Evolutionary conservation across 352 stramenopile species (phyloP), one percentile per base, ranked within the genome.

Genomic region (Aphanomyces astaci): DNA sequence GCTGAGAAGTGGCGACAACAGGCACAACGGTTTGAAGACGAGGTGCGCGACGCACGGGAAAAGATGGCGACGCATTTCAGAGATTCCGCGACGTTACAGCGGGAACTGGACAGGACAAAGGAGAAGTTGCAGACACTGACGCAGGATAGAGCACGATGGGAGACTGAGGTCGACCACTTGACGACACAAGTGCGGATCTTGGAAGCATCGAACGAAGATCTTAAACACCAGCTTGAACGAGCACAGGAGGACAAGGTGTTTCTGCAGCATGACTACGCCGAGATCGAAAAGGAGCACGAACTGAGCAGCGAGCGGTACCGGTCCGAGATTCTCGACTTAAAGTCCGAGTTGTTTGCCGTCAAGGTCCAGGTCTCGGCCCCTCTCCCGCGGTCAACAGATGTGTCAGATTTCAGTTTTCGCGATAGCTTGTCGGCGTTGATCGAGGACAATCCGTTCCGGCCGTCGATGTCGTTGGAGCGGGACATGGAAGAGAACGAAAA

Each of bases 191-290:
- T 94, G 63, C 86, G 86, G 63, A 86, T 94, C 17, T 68, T 94
- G 45, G 78, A 89, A 66, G 86, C 86, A 25, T 92, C 86, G 0
- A 85, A 92, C 46, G 78, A 76, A 9, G 86, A 94, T 71, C 60
- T 94, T 55, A 74, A 75, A 13, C 84, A 94, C 77, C 86, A 89
- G 51, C 84, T 94, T 74, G 86, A 94, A 74, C 81, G 84, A 7
- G 86, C 91, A 73, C 89, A 90, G 62, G 86, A 94, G 69, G 84
- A 94, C 54, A 91, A 90, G 70, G 83, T 94, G 24, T 94, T 94
- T 64, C 52, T 94, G 24, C 57, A 88, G 49, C 91, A 77, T 64
- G 86, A 94, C 63, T 82, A 92, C 46, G 86, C 91, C 53, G 86
- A 94, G 75, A 81, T 92, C 28, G 76, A 90, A 66, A 81, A 73